Base-by-base conservation (phyloP, 2,329 filamentous ascomycete genomes). In the Botryosphaeria dothidea region DNA sequence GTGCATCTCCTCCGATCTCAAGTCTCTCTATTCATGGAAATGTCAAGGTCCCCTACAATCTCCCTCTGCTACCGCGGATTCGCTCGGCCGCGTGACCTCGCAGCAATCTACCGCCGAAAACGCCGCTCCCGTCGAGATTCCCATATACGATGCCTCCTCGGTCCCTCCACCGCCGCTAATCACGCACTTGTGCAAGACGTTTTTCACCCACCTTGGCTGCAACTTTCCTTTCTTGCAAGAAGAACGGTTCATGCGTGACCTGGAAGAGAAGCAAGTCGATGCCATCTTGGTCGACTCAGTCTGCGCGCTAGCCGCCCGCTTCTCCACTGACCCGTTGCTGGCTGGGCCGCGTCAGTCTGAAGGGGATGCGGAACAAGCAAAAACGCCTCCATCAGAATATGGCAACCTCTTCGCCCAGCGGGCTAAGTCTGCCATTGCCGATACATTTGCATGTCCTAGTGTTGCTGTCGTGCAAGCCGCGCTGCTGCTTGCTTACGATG, bases 221-320 rank as follows among this genome's bases (percentile, higher is more conserved):
- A 96, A 90, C 72, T 96, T 93, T 71, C 92, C 92, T 0, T 97
- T 96, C 70, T 76, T 96, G 25, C 89, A 89, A 63, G 85, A 88
- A 64, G 84, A 89, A 15, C 87, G 89, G 60, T 93, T 95, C 67
- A 80, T 92, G 52, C 85, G 84, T n/a, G 86, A 92, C 74, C 83
- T 96, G 13, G 88, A 88, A 72, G 92, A 94, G 68, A 96, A 95
- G 73, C 86, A 87, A 61, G 86, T 93, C 6, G 92, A 96, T 71
- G 86, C 92, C 0, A 95, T 96, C 67, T 81, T 97, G 0, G 92
- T 96, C 2, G 92, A 96, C 76, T 90, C 92, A 4, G 89, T 96
- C 15, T 96, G 93, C 73, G 90, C 92, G 3, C 78, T 96, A 52
- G 89, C 92, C 31, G 92, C 92, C 6, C 85, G 92, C 8, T 96